Base-by-base conservation (phyloP, 2,329 filamentous ascomycete species). In the Aspergillus proliferans region DNA sequence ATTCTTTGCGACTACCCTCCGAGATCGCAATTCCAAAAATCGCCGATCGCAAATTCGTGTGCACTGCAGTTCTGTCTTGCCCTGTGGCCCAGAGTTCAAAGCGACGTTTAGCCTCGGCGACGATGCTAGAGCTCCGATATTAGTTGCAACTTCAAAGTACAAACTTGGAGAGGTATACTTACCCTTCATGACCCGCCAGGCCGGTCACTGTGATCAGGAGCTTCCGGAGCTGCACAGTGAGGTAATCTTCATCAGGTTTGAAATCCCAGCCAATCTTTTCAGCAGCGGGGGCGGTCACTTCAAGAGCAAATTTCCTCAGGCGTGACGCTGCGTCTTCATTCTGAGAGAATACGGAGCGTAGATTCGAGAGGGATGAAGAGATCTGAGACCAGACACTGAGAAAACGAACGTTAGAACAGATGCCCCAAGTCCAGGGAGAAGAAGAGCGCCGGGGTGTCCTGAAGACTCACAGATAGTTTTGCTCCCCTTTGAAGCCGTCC, bases 251-350 rank as follows among this genome's bases (percentile, higher is more conserved):
- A 46, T 78, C 77, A 38, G 84, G 71, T n/a, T 79, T 75, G 61
- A 88, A 88, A 30, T 93, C 85, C 88, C 91, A 97, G 36, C 91
- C 91, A 58, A 96, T 76, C 57, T 85, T 82, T 58, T 89, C 84
- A 9, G 87, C 84, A 7, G 88, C 87, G 26, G 83, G 79, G 22
- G 82, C 79, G 52, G 93, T 83, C 45, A 98, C 78, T 69, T 86
- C 85, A 21, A 93, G 76, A 2, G 84, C 83, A 65, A 95, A 95
- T 46, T 83, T 84, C 67, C 87, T 85, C 53, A 98, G 73, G 1
- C 83, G 88, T 45, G 80, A 77, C 60, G 84, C 82, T 53, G 93
- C 81, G 45, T 80, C 73, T 48, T 86, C 80, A 54, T 93, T 86
- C 43, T 86, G 84, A 19, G 84, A 80, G 64, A 97, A 97, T 47